These are phyloP conservation scores for Malus fusca DNA, from an alignment of 306 rosid species.

Conservation along the genomic window DNA sequence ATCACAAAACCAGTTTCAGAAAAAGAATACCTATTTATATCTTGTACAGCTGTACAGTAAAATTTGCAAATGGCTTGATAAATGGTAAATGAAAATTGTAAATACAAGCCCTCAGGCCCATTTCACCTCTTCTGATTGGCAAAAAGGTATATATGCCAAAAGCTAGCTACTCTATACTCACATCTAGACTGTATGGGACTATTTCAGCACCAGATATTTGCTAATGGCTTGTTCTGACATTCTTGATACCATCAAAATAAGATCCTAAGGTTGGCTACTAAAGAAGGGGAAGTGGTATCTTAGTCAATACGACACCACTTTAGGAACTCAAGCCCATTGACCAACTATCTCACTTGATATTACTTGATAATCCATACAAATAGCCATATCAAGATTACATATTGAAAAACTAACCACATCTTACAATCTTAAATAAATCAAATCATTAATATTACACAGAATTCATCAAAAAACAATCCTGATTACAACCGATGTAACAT, in stretches of 20 bases:
- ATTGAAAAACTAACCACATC: neutral
- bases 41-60: neutral
- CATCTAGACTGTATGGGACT: neutral
- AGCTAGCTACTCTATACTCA: too few species aligned
- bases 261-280: neutral
- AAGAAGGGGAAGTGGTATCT: neutral
- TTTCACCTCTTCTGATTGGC: neutral
- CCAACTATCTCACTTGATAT: neutral
- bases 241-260: neutral
- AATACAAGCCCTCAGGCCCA: neutral
- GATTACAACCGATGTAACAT: neutral
- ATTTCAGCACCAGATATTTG: neutral
- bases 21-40: neutral
- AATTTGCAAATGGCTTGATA: neutral
- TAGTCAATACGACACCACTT: neutral
- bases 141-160: neutral
- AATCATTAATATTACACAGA: neutral
- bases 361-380: neutral
- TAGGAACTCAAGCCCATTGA: neutral
- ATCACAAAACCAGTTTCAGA: slow-evolving; percentile 11
- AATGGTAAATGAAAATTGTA: neutral
- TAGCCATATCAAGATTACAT: neutral
- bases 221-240: neutral
- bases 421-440: neutral
- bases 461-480: neutral